These are phyloP conservation scores for Amaranthus palmeri DNA, from an alignment of 148 eudicot species.

Conservation along the genomic window DNA sequence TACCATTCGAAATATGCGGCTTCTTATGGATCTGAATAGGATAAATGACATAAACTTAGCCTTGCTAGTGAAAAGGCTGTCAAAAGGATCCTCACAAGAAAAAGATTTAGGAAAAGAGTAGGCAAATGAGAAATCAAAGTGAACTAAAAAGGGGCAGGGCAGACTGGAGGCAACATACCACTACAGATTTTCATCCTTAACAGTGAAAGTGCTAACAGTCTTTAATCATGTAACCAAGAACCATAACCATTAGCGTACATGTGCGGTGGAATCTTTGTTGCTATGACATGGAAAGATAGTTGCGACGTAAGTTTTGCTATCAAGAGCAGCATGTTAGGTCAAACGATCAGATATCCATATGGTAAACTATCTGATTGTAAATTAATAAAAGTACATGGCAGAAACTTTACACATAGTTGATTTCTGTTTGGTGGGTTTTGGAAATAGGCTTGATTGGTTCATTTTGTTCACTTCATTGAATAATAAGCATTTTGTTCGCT, in stretches of 20 bases:
- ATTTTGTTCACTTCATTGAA: no score
- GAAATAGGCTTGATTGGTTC: no score
- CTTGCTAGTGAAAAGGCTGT: neutral
- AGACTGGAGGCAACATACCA: neutral
- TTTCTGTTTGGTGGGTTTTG: no score
- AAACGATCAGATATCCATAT: no score
- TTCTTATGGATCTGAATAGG: neutral
- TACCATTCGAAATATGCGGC: neutral
- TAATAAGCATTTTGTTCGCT: no score
- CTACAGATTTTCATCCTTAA: neutral
- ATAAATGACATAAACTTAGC: neutral
- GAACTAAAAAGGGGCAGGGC: neutral
- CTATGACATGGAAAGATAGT: neutral
- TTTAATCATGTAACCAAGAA: neutral
- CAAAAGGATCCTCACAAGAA: neutral
- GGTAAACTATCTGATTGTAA: no score
- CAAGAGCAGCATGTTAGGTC: no score
- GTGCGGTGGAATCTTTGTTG: neutral
- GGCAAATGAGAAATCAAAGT: neutral
- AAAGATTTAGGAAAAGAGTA: neutral
- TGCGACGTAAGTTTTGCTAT: no score
- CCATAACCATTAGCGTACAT: neutral
- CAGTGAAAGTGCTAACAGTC: neutral
- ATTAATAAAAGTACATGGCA: no score
- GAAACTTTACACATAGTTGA: no score